Evolutionary conservation across 148 eudicot species (phyloP).

Genomic region (Gaultheria prostrata): DNA sequence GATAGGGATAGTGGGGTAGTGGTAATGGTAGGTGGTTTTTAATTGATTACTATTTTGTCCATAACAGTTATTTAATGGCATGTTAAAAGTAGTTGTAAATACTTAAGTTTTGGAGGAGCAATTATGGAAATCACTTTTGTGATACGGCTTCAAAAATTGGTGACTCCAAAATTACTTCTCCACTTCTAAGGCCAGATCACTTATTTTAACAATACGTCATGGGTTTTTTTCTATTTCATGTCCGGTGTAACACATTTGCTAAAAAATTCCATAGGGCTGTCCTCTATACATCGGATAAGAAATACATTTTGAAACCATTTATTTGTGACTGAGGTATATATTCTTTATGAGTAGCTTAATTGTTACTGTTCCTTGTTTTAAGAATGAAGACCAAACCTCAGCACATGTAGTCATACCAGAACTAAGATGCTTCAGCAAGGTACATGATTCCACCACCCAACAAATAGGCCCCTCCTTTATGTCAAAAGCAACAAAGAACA

Average conservation of each 20-base stretch:
- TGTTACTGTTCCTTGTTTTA: background rate
- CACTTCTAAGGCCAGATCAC: too few relatives aligned
- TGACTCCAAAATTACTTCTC: too few relatives aligned
- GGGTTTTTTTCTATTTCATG: background rate
- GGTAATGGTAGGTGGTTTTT: too few relatives aligned
- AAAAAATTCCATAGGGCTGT: background rate
- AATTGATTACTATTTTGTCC: too few relatives aligned
- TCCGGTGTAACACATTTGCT: background rate
- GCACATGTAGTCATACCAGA: background rate
- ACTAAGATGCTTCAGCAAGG: slow-evolving; percentile 29
- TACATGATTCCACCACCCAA: slow-evolving; percentile 29
- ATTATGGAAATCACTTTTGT: too few relatives aligned
- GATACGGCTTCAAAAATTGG: too few relatives aligned
- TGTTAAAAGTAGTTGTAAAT: too few relatives aligned
- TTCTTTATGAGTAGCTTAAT: slow-evolving; percentile 19
- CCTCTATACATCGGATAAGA: background rate
- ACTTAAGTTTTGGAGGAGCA: too few relatives aligned
- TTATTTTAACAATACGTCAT: too few relatives aligned
- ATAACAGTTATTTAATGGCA: too few relatives aligned
- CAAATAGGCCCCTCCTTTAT: slow-evolving; percentile 25
- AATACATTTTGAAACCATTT: background rate
- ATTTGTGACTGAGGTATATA: background rate
- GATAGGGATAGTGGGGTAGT: too few relatives aligned
- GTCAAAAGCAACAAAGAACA: slow-evolving; percentile 27
- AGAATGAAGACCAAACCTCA: slow-evolving; percentile 10